Evolutionary conservation across 768 basidiomycete species (phyloP).

Genomic region (Trametes cubensis): DNA sequence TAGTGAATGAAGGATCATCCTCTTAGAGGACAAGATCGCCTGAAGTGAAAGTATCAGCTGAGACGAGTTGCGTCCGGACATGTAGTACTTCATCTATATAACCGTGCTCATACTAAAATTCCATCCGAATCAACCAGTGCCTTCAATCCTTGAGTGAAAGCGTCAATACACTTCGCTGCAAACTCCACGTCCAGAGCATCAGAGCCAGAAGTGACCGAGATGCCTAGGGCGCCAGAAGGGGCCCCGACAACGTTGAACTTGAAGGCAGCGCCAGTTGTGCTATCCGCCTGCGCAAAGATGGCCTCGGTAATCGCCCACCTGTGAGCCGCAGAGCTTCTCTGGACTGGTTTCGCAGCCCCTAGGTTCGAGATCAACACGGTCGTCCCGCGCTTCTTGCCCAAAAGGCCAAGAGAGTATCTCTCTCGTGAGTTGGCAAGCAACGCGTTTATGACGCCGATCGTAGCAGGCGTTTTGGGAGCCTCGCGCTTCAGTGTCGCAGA

Average conservation of each 20-base stretch:
- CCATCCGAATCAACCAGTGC: slow-evolving; percentile 1
- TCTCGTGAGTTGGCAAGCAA: slow-evolving; percentile 38
- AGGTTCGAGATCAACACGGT: slow-evolving; percentile 45
- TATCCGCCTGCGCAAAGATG: slow-evolving; percentile 25
- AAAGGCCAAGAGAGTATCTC: slow-evolving; percentile 32
- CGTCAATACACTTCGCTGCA: slow-evolving; percentile 24
- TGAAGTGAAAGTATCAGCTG: too few species aligned
- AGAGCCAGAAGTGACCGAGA: slow-evolving; percentile 26
- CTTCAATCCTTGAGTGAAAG: slow-evolving; percentile 13
- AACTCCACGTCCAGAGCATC: slow-evolving; percentile 25
- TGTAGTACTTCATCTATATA: too few species aligned
- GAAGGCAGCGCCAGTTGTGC: slow-evolving; percentile 20
- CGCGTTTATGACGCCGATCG: slow-evolving; percentile 39
- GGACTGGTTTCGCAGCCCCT: slow-evolving; percentile 22
- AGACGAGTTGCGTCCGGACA: too few species aligned
- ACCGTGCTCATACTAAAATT: too few species aligned
- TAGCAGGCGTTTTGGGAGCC: slow-evolving; percentile 25
- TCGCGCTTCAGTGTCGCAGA: slow-evolving; percentile 32
- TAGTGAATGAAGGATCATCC: too few species aligned
- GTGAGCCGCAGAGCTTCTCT: neutral
- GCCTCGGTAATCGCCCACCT: slow-evolving; percentile 27
- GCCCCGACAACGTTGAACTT: slow-evolving; percentile 29
- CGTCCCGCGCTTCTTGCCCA: slow-evolving; percentile 39
- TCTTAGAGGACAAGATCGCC: too few species aligned
- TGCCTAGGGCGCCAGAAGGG: slow-evolving; percentile 23